Percentiles rank a stretch among this genome's conserved stretches.
Conservation (phyloP, 2,329 filamentous ascomycete species). For the Botryotinia narcissicola region DNA sequence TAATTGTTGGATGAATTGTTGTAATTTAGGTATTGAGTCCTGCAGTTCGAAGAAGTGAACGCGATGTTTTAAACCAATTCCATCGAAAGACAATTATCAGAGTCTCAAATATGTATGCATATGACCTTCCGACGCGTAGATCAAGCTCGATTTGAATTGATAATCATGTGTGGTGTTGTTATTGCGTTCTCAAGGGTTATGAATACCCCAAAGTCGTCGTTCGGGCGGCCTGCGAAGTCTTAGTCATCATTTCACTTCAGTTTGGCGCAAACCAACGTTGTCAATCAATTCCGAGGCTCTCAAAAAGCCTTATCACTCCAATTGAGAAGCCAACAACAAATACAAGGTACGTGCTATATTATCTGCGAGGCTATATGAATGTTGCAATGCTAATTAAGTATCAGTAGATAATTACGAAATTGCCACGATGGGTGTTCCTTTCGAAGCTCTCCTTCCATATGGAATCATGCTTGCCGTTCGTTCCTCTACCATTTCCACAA, state of each 20-base stretch:
- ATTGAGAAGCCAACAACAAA: slow-evolving; percentile 26
- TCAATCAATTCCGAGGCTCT: slow-evolving; percentile 19
- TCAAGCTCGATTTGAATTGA: slow-evolving; percentile 33
- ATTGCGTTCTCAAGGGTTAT: slow-evolving; percentile 25
- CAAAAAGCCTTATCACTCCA: slow-evolving; percentile 26
- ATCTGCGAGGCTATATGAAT: not conserved
- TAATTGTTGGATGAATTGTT: slow-evolving; percentile 21
- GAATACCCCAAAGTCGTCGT: slow-evolving; percentile 29
- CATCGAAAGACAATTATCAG: slow-evolving; percentile 26
- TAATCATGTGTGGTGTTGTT: slow-evolving; percentile 33
- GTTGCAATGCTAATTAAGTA: slow-evolving; percentile 20
- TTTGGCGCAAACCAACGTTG: slow-evolving; percentile 30
- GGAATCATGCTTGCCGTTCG: slow-evolving; percentile 43
- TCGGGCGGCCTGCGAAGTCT: slow-evolving; percentile 16
- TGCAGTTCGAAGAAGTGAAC: slow-evolving; percentile 23
- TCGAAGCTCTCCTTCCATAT: slow-evolving; percentile 44
- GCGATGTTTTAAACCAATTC: slow-evolving; percentile 32
- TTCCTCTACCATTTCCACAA: slow-evolving; percentile 19
- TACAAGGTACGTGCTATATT: slow-evolving; percentile 25
- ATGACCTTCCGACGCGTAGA: slow-evolving; percentile 37
- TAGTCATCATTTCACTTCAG: slow-evolving; percentile 24
- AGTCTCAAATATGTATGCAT: slow-evolving; percentile 27
- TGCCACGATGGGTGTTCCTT: slow-evolving; percentile 43
- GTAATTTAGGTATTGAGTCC: slow-evolving; percentile 18
- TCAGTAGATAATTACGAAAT: slow-evolving; percentile 27